These are phyloP conservation scores for Rhynchosporium graminicola DNA, from an alignment of 2,329 filamentous ascomycete species.

Conservation along the genomic window DNA sequence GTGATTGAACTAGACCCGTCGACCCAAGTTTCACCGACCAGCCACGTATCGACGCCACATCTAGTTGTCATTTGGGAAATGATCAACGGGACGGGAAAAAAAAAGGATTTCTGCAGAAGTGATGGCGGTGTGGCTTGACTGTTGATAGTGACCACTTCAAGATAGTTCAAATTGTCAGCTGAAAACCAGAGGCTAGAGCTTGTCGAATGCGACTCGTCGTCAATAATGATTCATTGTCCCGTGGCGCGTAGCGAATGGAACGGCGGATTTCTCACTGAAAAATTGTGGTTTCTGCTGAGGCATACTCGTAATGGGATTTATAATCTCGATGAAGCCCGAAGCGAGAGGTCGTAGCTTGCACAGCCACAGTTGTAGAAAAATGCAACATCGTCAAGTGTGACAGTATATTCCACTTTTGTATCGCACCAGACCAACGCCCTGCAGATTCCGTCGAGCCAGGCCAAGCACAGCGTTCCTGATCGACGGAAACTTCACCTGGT, in stretches of 20 bases:
- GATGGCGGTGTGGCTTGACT: slow-evolving; percentile 2
- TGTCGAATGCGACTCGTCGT: no score
- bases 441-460: background rate
- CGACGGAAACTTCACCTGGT: background rate
- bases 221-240: no score
- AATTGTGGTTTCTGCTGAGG: slow-evolving; percentile 10
- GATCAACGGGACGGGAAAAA: slow-evolving; percentile 1
- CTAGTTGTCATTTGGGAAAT: slow-evolving; percentile 4
- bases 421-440: background rate
- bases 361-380: slow-evolving; percentile 5
- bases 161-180: no score
- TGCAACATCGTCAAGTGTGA: slow-evolving; percentile 15
- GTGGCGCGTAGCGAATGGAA: slow-evolving; percentile 1
- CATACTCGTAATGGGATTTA: slow-evolving; percentile 3
- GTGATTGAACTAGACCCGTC: slow-evolving; percentile 4
- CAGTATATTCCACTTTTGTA: slow-evolving; percentile 15
- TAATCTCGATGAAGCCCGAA: slow-evolving; percentile 7
- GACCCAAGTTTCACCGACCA: slow-evolving; percentile 5
- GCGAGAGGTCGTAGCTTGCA: background rate
- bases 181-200: no score
- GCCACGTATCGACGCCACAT: slow-evolving; percentile 22
- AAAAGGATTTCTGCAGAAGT: background rate
- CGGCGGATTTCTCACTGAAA: slow-evolving; percentile 5
- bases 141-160: background rate
- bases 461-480: slow-evolving; percentile 4